Evolutionary conservation across 108 stramenopile genomes (phyloP).

Genomic region (Nitzschia inconspicua): DNA sequence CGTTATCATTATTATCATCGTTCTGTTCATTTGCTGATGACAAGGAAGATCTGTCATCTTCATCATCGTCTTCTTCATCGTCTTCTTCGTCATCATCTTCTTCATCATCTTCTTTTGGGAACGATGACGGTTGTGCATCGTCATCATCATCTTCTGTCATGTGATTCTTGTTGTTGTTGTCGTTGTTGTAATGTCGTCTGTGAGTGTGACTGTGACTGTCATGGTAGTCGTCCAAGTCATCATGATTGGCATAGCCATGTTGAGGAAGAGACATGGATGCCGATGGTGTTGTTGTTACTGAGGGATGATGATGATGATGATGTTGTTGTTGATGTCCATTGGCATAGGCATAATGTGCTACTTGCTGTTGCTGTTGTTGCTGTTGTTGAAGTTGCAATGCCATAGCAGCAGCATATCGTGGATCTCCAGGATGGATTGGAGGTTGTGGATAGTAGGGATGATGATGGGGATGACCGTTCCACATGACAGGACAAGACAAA

Average conservation of each 20-base stretch:
- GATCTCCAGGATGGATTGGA: too few species aligned
- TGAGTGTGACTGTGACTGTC: neutral
- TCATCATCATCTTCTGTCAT: too few species aligned
- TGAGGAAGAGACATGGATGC: neutral
- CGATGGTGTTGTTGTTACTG: neutral
- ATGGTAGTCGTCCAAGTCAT: neutral
- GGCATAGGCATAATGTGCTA: neutral
- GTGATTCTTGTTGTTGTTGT: neutral
- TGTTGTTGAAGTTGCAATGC: neutral
- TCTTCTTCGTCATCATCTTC: neutral
- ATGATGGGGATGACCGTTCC: too few species aligned
- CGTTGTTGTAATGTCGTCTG: neutral
- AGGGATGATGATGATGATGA: too few species aligned
- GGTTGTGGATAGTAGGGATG: too few species aligned
- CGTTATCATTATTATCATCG: too few species aligned
- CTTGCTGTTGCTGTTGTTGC: neutral
- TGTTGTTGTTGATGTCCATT: conserved; percentile 8
- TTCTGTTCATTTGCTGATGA: too few species aligned
- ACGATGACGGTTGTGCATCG: neutral
- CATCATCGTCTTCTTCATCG: neutral
- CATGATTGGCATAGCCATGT: neutral
- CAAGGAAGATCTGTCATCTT: neutral
- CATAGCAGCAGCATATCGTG: too few species aligned
- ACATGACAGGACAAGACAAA: too few species aligned
- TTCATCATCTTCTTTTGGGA: neutral